Evolutionary conservation across 2,329 filamentous ascomycete species (phyloP).

Genomic region (Pezizomycotina sp.): DNA sequence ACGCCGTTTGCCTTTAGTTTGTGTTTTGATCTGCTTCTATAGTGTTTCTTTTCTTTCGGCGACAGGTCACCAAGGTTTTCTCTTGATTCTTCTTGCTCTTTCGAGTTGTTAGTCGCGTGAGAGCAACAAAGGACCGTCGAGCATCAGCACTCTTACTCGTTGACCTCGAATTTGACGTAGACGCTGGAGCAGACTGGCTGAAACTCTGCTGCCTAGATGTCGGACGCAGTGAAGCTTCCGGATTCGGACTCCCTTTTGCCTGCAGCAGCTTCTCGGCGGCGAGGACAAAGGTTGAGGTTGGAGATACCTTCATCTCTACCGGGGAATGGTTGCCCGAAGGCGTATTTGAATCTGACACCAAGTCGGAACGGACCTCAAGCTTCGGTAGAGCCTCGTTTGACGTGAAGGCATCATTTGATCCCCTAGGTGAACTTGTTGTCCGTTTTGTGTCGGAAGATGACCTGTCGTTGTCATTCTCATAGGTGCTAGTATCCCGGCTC

Average conservation of each 20-base stretch:
- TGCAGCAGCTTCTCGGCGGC: conserved; percentile 9
- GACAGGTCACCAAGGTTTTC: no score
- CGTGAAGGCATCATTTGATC: no score
- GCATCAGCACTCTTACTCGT: conserved; percentile 12
- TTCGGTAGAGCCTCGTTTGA: no score
- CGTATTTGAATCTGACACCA: conserved; percentile 16
- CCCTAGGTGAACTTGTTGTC: no score
- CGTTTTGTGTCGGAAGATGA: conserved; percentile 18
- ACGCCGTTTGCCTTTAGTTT: no score
- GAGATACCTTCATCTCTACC: conserved; percentile 13
- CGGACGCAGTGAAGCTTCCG: conserved; percentile 13
- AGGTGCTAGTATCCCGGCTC: conserved; percentile 10
- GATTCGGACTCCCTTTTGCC: conserved; percentile 2
- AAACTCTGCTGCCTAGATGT: conserved; percentile 15
- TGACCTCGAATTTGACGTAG: conserved; percentile 6
- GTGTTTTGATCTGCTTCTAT: no score
- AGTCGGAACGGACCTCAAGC: conserved; percentile 12
- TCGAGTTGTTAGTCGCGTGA: conserved; percentile 12
- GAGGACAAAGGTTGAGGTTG: conserved; percentile 14
- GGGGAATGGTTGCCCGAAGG: conserved; percentile 7
- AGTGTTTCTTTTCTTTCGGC: no score
- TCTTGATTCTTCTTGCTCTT: conserved; percentile 12
- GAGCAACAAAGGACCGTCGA: conserved; percentile 14
- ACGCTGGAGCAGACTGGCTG: conserved; percentile 3
- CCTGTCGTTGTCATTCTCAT: conserved; percentile 14